Base-by-base conservation (phyloP, 306 rosid genomes). In the Fragaria ananassa region DNA sequence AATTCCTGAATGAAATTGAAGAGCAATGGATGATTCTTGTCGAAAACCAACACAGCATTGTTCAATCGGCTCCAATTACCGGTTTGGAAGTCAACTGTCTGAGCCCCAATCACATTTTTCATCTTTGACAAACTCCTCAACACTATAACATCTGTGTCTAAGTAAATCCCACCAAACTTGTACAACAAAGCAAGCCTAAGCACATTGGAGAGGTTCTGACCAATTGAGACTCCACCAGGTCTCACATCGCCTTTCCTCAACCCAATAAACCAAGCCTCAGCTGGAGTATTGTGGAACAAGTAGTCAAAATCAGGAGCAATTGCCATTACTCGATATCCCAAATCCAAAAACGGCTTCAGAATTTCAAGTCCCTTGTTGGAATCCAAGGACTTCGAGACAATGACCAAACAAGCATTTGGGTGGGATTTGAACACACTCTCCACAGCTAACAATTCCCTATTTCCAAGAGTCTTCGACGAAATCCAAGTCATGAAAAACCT, bases 401-500 rank as follows among this genome's bases (percentile, higher is more conserved):
- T 92, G 3, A 85, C 87, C 85, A 92, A 82, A 71, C 97, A 95
- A 70, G 97, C 87, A 29, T 82, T 27, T 45, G 86, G 90, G 54
- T 95, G 93, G 60, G 85, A 81, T 79, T 89, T 90, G 87, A 95
- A 90, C 68, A 95, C 54, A 84, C 96, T 90, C 78, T 92, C 93
- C 18, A 95, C 12, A 11, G 96, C 85, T 19, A 89, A 47, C 10
- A 89, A 49, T 76, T 95, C 97, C 58, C 91, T 89, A 0, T 74
- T 87, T 50, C 96, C 83, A 58, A 95, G 91, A 25, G 83, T 68
- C 58, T 85, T 68, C 12, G 96, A 89, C 10, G 97, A 89, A 84
- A 95, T 92, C 97, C 98, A 92, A 56, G 97, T 95, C 93, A 95
- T 95, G 72, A 95, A 95, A 79, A 95, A 90, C 51, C 89, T 83